Base-by-base conservation (phyloP, 805 yeast species). In the Schwanniomyces yamadae region DNA sequence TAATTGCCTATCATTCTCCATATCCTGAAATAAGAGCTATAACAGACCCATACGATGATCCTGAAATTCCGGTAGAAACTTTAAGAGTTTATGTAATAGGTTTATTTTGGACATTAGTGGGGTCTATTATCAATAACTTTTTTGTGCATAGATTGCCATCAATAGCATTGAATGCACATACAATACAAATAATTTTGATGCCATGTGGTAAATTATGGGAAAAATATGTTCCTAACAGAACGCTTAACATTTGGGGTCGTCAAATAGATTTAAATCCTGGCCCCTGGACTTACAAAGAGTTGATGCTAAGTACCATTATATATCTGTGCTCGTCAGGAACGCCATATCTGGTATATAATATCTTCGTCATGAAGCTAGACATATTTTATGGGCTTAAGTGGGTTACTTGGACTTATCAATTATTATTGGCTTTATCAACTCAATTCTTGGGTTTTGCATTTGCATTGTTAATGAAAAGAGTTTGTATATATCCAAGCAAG, bases 401-500 rank as follows among this genome's bases (percentile, higher is more conserved):
- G 74, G 71, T 64, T 22, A 44, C 59, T 11, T 69, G 74, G 54
- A 74, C 78, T 1, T 82, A 71, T 54, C 81, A 78, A 55, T 45
- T 79, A 10, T 45, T 78, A 23, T 61, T 81, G 22, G 59, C 75
- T 1, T 44, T 79, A 4, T 69, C 82, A 2, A 69, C 84, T 2
- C 82, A 80, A 50, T 77, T 75, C 42, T 58, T 82, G 45, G 89
- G 88, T 16, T 75, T 78, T 49, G 81, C 84, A 1, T 71, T 82
- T 52, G 85, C 87, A 5, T 82, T 84, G 33, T 49, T 81, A 14
- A 69, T 80, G 69, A 70, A 83, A 49, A 72, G 75, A 40, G 73
- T 81, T 21, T 69, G 71, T 38, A 58, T 68, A 6, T 66, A 67
- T 40, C 73, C 73, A 2, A 55, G 57, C 16, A 66, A 63, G 41